A percentile compares a stretch with the other conserved stretches of the same genome.
phyloP scores from a whole-genome alignment of 805 yeast genomes.

The Candida tammaniensis region DNA sequence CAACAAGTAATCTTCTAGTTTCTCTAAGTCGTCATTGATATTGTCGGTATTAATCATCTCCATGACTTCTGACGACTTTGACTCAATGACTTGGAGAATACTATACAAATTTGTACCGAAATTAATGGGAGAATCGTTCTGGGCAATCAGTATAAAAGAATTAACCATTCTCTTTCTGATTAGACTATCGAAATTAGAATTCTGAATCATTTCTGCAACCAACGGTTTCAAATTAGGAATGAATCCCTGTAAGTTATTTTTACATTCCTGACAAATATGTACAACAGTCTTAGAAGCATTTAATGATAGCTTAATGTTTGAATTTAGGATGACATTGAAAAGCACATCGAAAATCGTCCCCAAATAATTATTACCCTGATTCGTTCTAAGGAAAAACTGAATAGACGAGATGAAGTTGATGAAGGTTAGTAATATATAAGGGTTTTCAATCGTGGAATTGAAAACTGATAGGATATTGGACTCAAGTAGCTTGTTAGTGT shows the following conservation, averaged over 20 bases:
- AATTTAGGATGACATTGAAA: conserved; percentile 38
- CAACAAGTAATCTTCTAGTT: conserved; percentile 42
- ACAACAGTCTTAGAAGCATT: conserved; percentile 52
- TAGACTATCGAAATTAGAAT: conserved; percentile 36
- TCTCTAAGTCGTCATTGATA: conserved; percentile 15
- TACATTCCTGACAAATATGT: conserved; percentile 54
- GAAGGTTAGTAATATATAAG: conserved; percentile 36
- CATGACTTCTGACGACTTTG: conserved; percentile 4
- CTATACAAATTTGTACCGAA: conserved; percentile 21
- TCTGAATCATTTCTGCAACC: conserved; percentile 45
- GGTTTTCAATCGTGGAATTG: conserved; percentile 1
- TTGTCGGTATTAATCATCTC: conserved; percentile 12
- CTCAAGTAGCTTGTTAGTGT: conserved; percentile 22
- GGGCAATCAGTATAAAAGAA: conserved; percentile 62
- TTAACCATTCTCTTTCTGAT: conserved; percentile 60
- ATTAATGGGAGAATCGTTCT: conserved; percentile 39
- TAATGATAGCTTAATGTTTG: conserved; percentile 22
- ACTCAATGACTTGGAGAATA: conserved; percentile 19
- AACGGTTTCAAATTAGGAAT: conserved; percentile 49
- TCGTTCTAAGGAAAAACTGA: conserved; percentile 54
- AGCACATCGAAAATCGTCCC: conserved; percentile 54
- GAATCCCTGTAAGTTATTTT: conserved; percentile 37
- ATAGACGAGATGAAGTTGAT: conserved; percentile 58
- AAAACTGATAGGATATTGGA: conserved; percentile 10
- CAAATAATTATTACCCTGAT: conserved; percentile 43